Conservation (phyloP, 768 basidiomycete species). For the Sporobolomyces phaffii region DNA sequence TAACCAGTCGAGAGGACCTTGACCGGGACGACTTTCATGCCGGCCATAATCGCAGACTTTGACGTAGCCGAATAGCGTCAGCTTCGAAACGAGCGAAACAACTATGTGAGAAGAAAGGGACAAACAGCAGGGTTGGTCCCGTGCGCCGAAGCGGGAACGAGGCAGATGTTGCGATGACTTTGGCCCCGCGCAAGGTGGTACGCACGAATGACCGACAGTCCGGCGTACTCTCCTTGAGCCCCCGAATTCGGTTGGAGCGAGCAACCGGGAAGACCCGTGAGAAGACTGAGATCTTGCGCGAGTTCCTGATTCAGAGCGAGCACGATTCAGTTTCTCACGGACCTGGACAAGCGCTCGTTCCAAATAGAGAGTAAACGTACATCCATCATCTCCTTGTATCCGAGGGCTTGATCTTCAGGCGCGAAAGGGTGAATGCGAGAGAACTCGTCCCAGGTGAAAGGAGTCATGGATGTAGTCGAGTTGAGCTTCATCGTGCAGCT, state of each 20-base stretch:
- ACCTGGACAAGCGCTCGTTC: not conserved
- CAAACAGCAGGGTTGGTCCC: conserved; percentile 89
- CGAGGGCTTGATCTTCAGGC: conserved; percentile 78
- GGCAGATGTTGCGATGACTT: conserved; percentile 70
- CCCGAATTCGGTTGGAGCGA: conserved; percentile 99
- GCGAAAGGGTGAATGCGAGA: conserved; percentile 85
- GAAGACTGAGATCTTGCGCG: conserved; percentile 79
- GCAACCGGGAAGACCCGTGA: conserved; percentile 93
- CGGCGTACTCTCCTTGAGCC: conserved; percentile 94
- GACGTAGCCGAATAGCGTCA: not conserved
- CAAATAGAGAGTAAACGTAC: conserved; percentile 11
- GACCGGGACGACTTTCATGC: conserved; percentile 91
- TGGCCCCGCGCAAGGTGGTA: conserved; percentile 88
- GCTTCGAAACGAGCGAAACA: conserved; percentile 30
- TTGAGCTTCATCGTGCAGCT: conserved; percentile 57
- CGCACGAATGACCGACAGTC: conserved; percentile 86
- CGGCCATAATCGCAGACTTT: conserved; percentile 93
- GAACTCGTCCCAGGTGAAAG: conserved; percentile 90
- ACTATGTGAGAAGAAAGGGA: not conserved
- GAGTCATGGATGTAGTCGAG: conserved; percentile 95
- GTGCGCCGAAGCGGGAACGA: conserved; percentile 78
- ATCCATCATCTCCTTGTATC: conserved; percentile 73
- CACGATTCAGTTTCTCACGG: too few species aligned
- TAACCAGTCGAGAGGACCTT: conserved; percentile 81
- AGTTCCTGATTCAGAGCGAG: conserved; percentile 84